Evolutionary conservation across 1,284 basidiomycete species (phyloP).

Genomic region (Rhodotorula sp.): DNA sequence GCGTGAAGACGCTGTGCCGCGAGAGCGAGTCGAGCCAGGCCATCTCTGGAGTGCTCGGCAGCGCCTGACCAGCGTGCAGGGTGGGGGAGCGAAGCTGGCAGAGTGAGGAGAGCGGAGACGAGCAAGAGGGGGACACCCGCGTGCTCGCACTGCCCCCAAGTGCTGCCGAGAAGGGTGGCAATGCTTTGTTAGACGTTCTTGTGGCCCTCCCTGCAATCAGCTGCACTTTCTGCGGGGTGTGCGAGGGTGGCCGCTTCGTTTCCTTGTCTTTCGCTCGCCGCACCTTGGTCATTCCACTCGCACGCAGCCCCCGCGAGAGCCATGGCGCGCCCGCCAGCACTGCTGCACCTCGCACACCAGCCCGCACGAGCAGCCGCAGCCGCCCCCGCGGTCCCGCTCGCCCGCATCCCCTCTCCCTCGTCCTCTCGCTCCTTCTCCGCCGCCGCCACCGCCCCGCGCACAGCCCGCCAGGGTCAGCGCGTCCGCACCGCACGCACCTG

Average conservation of each 20-base stretch:
- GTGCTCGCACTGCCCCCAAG: too few species aligned
- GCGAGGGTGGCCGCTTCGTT: background rate
- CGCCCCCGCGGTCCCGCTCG: conserved; percentile 8
- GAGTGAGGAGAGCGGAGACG: too few species aligned
- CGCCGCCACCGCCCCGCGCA: background rate
- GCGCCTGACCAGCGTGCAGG: too few species aligned
- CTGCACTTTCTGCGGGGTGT: too few species aligned
- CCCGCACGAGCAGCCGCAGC: background rate
- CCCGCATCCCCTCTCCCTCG: background rate
- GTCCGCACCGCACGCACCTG: background rate
- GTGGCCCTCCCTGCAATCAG: too few species aligned
- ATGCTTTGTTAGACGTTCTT: too few species aligned
- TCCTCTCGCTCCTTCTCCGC: background rate
- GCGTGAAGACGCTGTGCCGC: conserved; percentile 33
- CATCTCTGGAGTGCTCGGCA: background rate
- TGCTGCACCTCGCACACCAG: conserved; percentile 21
- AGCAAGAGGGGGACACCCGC: too few species aligned
- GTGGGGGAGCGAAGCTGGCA: too few species aligned
- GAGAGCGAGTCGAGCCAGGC: conserved; percentile 30
- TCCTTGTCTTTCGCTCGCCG: background rate
- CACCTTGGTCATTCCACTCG: background rate
- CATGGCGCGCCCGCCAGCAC: conserved; percentile 16
- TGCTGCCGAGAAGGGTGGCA: too few species aligned
- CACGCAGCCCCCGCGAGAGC: background rate
- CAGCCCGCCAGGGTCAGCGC: background rate